Base-by-base conservation (phyloP, 2,329 filamentous ascomycete species). In the Biscogniauxia marginata region DNA sequence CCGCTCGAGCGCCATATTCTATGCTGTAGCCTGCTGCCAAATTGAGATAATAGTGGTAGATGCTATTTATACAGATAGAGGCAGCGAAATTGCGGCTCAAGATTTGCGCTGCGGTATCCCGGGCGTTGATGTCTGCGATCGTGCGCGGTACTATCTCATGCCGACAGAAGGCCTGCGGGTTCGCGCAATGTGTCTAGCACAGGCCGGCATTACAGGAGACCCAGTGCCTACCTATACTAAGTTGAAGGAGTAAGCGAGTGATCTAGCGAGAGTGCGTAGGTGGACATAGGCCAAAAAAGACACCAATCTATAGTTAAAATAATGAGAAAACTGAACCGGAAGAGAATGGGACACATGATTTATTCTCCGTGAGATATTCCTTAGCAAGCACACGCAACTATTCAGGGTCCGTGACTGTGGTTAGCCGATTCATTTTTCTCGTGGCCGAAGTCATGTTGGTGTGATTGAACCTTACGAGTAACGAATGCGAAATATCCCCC, bases 51-150 rank as follows among this genome's bases (percentile, higher is more conserved):
- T 87, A 87, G 62, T 87, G 77, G 71, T 86, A 87, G 63, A 87
- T 88, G 59, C 82, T 81, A 73, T 88, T 86, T 62, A 88, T 86
- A 4, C 85, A 84, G 23, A 87, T 80, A 0, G 84, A 84, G 0
- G 84, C 82, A 2, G 78, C 74, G 13, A 84, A 79, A 49, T 77
- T 75, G 67, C 86, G 82, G 13, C 84, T 81, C 68, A 86, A 88
- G 58, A 88, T 83, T 3, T 72, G 73, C 11, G 82, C 82, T 1
- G 72, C 71, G 1, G 82, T 85, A 63, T 87, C 83, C 39, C 84
- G 79, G 25, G 70, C 70, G 65, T 83, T 84, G 7, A 82, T 86
- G 69, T 87, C 83, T 45, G 86, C 77, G 1, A 88, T 79, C 74
- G 81, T 83, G 46, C 79, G 78, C 0, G 84, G 84, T 48, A 88